Evolutionary conservation across 495 filamentous ascomycete species (phyloP).

Genomic region (Halenospora varia): DNA sequence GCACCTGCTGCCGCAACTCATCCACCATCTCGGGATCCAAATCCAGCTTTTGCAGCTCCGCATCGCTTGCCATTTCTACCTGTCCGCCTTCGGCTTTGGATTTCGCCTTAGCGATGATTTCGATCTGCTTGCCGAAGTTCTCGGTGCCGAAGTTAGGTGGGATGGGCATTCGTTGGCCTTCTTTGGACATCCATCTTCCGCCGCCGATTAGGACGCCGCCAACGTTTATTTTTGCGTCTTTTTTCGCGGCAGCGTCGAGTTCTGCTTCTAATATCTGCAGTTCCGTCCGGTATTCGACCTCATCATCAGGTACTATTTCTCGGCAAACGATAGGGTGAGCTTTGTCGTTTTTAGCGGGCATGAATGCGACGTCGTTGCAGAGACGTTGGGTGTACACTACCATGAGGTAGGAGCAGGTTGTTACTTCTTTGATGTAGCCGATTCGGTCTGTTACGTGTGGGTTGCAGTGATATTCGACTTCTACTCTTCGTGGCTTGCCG

Average conservation of each 20-base stretch:
- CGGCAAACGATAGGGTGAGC: constrained; percentile 76
- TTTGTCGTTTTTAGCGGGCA: constrained; percentile 76
- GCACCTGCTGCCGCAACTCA: constrained; percentile 53
- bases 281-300: constrained; percentile 25
- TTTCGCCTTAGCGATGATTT: constrained; percentile 35
- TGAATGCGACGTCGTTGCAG: constrained; percentile 89
- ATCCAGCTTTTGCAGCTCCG: constrained; percentile 63
- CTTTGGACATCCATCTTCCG: constrained; percentile 42
- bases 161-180: constrained; percentile 37
- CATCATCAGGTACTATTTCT: constrained; percentile 37
- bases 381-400: constrained; percentile 89
- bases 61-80: constrained; percentile 44
- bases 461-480: constrained; percentile 91
- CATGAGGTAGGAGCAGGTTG: constrained; percentile 93
- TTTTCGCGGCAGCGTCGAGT: constrained; percentile 29
- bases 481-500: constrained; percentile 75
- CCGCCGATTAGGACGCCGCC: constrained; percentile 52
- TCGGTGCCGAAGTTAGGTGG: constrained; percentile 33
- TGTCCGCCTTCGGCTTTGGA: constrained; percentile 47
- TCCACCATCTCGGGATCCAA: constrained; percentile 67
- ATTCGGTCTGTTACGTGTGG: constrained; percentile 78
- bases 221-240: constrained; percentile 32
- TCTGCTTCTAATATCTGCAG: constrained; percentile 26
- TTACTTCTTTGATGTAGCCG: constrained; percentile 91
- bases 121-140: constrained; percentile 23